These are phyloP conservation scores for Candida mesenterica DNA, from an alignment of 1,139 yeast genomes.

Conservation along the genomic window DNA sequence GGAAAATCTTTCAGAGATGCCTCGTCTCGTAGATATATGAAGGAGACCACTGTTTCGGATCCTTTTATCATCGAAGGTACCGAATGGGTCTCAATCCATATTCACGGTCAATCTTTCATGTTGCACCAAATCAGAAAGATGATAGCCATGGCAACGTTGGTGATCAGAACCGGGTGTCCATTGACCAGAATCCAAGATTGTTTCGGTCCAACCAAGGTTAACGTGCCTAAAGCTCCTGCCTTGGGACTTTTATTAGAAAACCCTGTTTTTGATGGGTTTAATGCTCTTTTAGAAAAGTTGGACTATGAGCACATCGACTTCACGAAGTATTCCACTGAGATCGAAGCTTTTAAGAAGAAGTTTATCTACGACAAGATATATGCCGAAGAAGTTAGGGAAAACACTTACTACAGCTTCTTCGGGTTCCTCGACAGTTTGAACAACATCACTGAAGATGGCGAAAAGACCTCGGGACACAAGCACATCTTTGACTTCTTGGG, in stretches of 20 bases:
- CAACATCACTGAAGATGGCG: slow-evolving; percentile 15
- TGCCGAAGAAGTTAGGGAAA: slow-evolving; percentile 82
- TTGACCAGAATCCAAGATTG: slow-evolving; percentile 72
- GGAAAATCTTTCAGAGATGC: slow-evolving; percentile 89
- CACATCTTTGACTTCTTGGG: slow-evolving; percentile 76
- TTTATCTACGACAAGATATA: slow-evolving; percentile 90
- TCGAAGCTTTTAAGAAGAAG: slow-evolving; percentile 84
- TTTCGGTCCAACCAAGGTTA: slow-evolving; percentile 69
- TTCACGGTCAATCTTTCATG: slow-evolving; percentile 98
- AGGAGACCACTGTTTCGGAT: slow-evolving; percentile 73
- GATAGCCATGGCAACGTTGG: slow-evolving; percentile 93
- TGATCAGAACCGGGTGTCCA: slow-evolving; percentile 86
- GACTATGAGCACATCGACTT: slow-evolving; percentile 83
- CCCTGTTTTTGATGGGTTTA: slow-evolving; percentile 89
- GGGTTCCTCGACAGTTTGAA: slow-evolving; percentile 64
- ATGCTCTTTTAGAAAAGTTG: slow-evolving; percentile 63
- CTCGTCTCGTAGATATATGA: slow-evolving; percentile 81
- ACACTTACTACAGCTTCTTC: slow-evolving; percentile 85
- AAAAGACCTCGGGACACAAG: slow-evolving; percentile 27
- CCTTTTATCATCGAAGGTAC: slow-evolving; percentile 92
- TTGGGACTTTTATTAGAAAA: slow-evolving; percentile 85
- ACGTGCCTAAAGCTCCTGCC: slow-evolving; percentile 97
- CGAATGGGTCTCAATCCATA: slow-evolving; percentile 94
- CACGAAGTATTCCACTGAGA: slow-evolving; percentile 61
- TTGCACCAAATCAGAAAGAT: slow-evolving; percentile 95